These are phyloP conservation scores for Colletotrichum salicis DNA, from an alignment of 2,329 filamentous ascomycete genomes.

Conservation along the genomic window DNA sequence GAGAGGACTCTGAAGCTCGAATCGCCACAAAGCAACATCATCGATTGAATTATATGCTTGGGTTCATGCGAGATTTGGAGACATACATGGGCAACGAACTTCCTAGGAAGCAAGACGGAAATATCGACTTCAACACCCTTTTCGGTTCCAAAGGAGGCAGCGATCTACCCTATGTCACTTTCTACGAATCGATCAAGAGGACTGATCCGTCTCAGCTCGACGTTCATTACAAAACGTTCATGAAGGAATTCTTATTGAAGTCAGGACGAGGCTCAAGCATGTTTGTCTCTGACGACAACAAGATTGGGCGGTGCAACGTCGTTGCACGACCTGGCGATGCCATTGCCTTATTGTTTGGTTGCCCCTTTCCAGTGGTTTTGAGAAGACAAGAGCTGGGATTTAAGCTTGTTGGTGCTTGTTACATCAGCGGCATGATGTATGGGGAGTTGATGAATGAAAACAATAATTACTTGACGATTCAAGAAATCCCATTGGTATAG, in stretches of 20 bases:
- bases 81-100: neutral
- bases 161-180: neutral
- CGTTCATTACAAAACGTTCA: neutral
- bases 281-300: neutral
- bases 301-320: neutral
- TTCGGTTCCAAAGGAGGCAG: neutral
- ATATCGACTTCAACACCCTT: neutral
- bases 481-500: too few relatives aligned
- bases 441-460: neutral
- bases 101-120: neutral
- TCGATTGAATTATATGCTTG: neutral
- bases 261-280: neutral
- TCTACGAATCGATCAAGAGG: neutral
- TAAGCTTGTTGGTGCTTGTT: neutral
- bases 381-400: neutral
- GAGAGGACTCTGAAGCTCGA: neutral
- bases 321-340: neutral
- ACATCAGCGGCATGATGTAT: neutral
- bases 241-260: neutral
- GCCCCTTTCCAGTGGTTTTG: neutral
- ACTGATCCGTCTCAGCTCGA: neutral
- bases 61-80: neutral
- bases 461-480: too few relatives aligned
- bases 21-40: neutral
- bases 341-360: constrained; percentile 1